Conservation (phyloP, 2,329 filamentous ascomycete species). For the Arthrobotrys megalospora region DNA sequence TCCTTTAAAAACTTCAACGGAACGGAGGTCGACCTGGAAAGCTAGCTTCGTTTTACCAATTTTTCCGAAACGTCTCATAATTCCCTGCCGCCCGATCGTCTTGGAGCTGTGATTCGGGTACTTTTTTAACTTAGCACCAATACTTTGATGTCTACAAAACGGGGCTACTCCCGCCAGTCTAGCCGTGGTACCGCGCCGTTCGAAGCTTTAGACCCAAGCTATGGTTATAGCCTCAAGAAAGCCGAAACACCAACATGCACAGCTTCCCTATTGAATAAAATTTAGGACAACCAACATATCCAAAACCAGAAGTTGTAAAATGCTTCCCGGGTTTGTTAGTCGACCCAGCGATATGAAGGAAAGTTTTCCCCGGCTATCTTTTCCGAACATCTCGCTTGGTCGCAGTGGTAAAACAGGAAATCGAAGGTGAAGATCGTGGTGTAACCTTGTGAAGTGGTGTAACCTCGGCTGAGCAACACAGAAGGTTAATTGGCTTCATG, state of each 20-base stretch:
- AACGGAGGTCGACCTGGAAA: too few species aligned
- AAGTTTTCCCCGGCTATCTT: too few species aligned
- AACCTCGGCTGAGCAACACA: neutral
- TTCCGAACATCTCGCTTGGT: neutral
- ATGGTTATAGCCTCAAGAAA: neutral
- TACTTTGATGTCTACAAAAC: neutral
- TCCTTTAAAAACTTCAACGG: too few species aligned
- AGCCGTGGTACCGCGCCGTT: too few species aligned
- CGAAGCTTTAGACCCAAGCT: neutral
- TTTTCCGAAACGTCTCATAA: slow-evolving; percentile 6
- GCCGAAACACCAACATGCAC: neutral
- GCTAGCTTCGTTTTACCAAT: slow-evolving; percentile 6
- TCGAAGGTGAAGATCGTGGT: neutral
- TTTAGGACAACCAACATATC: slow-evolving; percentile 7
- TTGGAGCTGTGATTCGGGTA: neutral
- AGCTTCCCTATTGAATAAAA: slow-evolving; percentile 12
- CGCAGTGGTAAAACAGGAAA: neutral
- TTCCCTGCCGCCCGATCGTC: neutral
- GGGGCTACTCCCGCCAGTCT: neutral
- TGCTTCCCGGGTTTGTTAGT: neutral
- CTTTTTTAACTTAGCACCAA: slow-evolving; percentile 1
- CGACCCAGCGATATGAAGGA: neutral
- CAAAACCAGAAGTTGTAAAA: slow-evolving; percentile 4
- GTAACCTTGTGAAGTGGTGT: neutral
- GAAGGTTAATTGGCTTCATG: neutral